These are phyloP conservation scores for Apiospora pterosperma DNA, from an alignment of 2,329 filamentous ascomycete species.

Conservation along the genomic window DNA sequence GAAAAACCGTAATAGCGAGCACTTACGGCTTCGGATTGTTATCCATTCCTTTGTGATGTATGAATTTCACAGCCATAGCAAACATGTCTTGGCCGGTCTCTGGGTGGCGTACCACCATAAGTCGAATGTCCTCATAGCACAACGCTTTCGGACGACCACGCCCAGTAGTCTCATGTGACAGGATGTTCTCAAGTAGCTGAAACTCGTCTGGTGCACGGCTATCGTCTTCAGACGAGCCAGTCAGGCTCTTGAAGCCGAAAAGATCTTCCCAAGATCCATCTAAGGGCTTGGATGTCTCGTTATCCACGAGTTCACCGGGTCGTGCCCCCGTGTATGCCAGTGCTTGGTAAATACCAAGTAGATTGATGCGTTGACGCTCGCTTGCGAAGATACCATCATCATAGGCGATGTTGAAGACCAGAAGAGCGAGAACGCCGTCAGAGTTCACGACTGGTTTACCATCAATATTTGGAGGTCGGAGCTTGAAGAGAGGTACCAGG, in stretches of 20 bases:
- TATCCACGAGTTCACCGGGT: slow-evolving; percentile 26
- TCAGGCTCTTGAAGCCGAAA: slow-evolving; percentile 16
- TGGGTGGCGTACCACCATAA: slow-evolving; percentile 26
- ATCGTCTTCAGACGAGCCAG: slow-evolving; percentile 7
- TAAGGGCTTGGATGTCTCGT: slow-evolving; percentile 21
- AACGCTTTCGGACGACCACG: slow-evolving; percentile 23
- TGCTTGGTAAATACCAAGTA: slow-evolving; percentile 23
- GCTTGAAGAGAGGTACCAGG: slow-evolving; percentile 19
- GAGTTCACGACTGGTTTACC: slow-evolving; percentile 21
- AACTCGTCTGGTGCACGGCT: slow-evolving; percentile 18
- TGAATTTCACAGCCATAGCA: slow-evolving; percentile 27
- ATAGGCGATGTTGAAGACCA: slow-evolving; percentile 27
- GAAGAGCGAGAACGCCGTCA: slow-evolving; percentile 17
- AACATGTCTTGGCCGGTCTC: slow-evolving; percentile 15
- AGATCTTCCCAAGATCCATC: slow-evolving; percentile 21
- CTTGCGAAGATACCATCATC: slow-evolving; percentile 20
- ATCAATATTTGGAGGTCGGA: slow-evolving; percentile 18
- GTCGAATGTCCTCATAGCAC: slow-evolving; percentile 26
- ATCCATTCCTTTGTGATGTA: slow-evolving; percentile 25
- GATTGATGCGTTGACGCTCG: slow-evolving; percentile 20
- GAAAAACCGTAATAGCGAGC: background rate
- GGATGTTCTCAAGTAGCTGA: slow-evolving; percentile 14
- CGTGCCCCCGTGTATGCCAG: slow-evolving; percentile 24
- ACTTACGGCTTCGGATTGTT: slow-evolving; percentile 26
- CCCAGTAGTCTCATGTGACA: slow-evolving; percentile 14